Base-by-base conservation (phyloP, 768 basidiomycete genomes). In the Rhodotorula babjevae region DNA sequence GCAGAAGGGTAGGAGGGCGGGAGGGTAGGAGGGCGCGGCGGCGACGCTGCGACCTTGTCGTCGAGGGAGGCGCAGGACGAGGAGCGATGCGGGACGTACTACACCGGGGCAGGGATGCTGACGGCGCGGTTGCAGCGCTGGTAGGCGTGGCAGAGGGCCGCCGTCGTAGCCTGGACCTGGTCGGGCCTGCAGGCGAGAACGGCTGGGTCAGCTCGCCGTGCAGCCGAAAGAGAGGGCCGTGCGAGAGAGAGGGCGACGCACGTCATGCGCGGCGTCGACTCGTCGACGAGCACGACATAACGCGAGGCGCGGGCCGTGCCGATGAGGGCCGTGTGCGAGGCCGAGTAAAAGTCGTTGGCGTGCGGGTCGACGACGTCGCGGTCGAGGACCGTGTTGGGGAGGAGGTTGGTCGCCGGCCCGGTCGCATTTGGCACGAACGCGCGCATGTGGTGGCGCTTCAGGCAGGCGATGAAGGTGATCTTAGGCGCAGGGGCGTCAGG, bases 71-170 rank as follows among this genome's bases (percentile, higher is more conserved):
- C n/a, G 31, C n/a, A n/a, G 14, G 23, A 36, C n/a, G 27, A 9
- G 42, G 46, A 12, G 19, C 23, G 19, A 12, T n/a, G 0, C n/a
- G 58, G 36, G 62, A 65, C 70, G 47, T n/a, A 72, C 65, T 65
- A 69, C 57, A 70, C 60, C 5, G 73, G 62, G 19, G 73, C 71
- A 2, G 72, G 67, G 3, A 75, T 18, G 21, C 66, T 62, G 15
- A 77, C 66, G 3, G 73, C 73, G 14, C 68, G 46, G 50, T 65
- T 72, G 23, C 73, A 67, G 7, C 68, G 52, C 60, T 77, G 73
- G 53, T 52, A 71, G 11, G 31, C 19, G 58, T 68, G 67, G 14
- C 36, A 42, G 16, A 67, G 59, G 8, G 63, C 58, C 27, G 58
- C 19, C 16, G 40, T 27, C 29, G 65, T 47, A 7, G 25, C 25